A percentile compares a stretch with the other conserved stretches of the same genome.
Conservation (phyloP, 1,139 yeast genomes). For the Blastobotrys apis region DNA sequence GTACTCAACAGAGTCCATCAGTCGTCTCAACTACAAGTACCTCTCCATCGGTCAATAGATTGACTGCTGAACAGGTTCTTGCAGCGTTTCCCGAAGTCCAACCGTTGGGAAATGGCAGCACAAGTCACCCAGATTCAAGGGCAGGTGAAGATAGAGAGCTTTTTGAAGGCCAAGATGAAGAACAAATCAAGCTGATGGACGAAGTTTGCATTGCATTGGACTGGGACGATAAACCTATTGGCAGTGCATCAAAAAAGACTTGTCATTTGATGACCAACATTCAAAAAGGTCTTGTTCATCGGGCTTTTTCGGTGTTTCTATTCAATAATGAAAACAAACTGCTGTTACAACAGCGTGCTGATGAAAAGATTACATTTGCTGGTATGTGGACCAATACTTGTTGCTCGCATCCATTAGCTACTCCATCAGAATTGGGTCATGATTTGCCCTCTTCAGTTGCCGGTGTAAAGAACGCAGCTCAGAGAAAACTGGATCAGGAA, state of each 20-base stretch:
- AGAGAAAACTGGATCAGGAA: conserved; percentile 87
- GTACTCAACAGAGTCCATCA: no score
- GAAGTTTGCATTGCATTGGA: conserved; percentile 94
- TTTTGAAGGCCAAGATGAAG: conserved; percentile 85
- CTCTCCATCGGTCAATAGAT: no score
- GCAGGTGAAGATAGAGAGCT: conserved; percentile 32
- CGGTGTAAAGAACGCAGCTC: conserved; percentile 87
- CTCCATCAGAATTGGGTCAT: conserved; percentile 71
- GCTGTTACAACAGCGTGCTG: conserved; percentile 89
- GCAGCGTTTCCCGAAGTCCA: conserved; percentile 20
- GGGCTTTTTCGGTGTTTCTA: conserved; percentile 92
- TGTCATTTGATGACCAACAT: conserved; percentile 86
- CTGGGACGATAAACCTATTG: conserved; percentile 79
- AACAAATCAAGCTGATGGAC: conserved; percentile 92
- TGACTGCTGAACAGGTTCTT: conserved; percentile 16
- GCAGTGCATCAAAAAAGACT: conserved; percentile 89
- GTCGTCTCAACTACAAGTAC: no score
- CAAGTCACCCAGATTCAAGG: conserved; percentile 13
- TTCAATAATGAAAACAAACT: conserved; percentile 75
- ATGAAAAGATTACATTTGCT: conserved; percentile 94
- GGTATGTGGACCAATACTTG: conserved; percentile 98
- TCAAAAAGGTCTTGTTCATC: conserved; percentile 76
- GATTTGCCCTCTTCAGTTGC: conserved; percentile 55
- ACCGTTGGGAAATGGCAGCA: conserved; percentile 14
- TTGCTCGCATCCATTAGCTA: conserved; percentile 94